Evolutionary conservation across 2,329 filamentous ascomycete species (phyloP), one percentile per base, ranked within the genome.

Genomic region (Aphanocladium album): DNA sequence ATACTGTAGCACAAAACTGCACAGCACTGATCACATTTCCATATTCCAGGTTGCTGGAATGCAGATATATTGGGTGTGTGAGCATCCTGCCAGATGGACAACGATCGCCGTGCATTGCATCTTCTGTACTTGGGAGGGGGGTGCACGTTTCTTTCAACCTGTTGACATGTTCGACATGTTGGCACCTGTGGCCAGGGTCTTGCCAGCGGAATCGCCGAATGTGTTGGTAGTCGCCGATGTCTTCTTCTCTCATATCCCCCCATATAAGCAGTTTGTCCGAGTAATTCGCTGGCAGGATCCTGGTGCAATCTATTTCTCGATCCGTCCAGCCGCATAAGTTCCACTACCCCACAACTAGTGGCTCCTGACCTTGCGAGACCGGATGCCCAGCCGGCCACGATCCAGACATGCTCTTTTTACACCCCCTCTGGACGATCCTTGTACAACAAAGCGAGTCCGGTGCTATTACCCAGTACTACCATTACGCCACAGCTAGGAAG

Each of bases 341-440:
- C 52, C 52, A 30, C 53, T 12, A 46, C 53, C 53, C 41, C 27
- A 9, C 43, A 35, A 14, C 27, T 7, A 17, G 14, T 56, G 27
- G 14, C 53, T 35, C 16, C 12, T 47, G 3, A n/a, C 25, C 27
- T 11, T 35, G 39, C 41, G 9, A 35, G 27, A 19, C 53, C 30
- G 53, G 53, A 56, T 56, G 53, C n/a, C 25, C 39, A 45, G 30
- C 52, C 52, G 52, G 33, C 23, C 25, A 45, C 39, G 37, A 55
- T 55, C 52, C 14, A 43, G 14, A 5, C 39, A 8, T 43, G 39
- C 12, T 16, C n/a, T 16, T 5, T 19, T 43, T 43, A 43, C 39
- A 43, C 39, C 39, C 39, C 39, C 12, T 43, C 14, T 43, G 39
- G 5, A 6, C 6, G 14, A 7, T 43, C 39, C 39, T 6, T 8